Evolutionary conservation across 2,329 filamentous ascomycete species (phyloP), one percentile per base, ranked within the genome.

Genomic region (Colletotrichum euphorbiae): DNA sequence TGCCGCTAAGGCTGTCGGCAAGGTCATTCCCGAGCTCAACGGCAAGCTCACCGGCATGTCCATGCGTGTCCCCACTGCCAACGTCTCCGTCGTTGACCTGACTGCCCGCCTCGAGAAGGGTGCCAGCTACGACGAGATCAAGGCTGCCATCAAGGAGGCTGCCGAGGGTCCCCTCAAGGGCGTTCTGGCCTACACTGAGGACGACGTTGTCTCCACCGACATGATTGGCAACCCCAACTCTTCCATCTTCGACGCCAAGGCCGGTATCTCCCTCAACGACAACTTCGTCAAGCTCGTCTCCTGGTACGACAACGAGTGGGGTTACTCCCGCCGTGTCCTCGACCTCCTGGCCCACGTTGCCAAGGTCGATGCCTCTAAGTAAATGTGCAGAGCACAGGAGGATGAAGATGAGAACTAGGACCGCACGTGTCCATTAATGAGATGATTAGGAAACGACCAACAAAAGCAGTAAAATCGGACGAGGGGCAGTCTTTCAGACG

Each of bases 251-350:
- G 96, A 99, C 82, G 94, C 94, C 83, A 97, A 97, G 92, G 96
- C 96, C 71, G 96, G 96, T 89, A 98, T 99, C 85, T 92, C 94
- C 74, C 91, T 99, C 77, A 99, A 98, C 90, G 84, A 94, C 79
- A 94, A 98, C 91, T 98, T 98, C 83, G 90, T 97, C 89, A 99
- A 99, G 92, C 89, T 99, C 72, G 92, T 98, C 81, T 91, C 91
- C 78, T 98, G 95, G 96, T 97, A 97, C 86, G 94, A 97, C 89
- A 98, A 98, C 89, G 95, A 98, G 90, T 98, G 94, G 94, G 96
- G 94, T 80, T 98, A 99, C 92, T 97, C 93, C 83, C 94, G 94
- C 87, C 96, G 92, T 90, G 92, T 94, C 78, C 85, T 94, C 75
- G 92, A 96, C 84, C 91, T 96, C 77, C 80, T 89, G 80, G 85